phyloP scores from a whole-genome alignment of 2,329 filamentous ascomycete species.

The Ceratocystis papillata region DNA sequence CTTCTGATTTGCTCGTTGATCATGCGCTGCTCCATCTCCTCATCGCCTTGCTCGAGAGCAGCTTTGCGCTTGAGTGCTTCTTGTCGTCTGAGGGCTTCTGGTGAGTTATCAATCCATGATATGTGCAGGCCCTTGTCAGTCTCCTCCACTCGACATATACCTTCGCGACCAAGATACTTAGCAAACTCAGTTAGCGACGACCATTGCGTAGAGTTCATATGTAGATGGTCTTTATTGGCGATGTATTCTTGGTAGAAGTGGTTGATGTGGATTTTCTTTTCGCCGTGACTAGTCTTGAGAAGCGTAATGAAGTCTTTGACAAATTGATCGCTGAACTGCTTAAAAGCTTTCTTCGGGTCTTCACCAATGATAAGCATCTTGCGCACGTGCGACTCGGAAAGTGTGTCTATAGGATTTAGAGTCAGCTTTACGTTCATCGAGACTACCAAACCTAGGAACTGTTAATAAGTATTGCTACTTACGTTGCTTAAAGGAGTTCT shows the following conservation, averaged over 20 bases:
- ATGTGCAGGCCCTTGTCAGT: slow-evolving; percentile 76
- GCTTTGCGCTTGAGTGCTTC: slow-evolving; percentile 78
- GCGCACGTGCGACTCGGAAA: slow-evolving; percentile 78
- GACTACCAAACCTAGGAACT: not conserved
- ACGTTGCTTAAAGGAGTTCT: slow-evolving; percentile 26
- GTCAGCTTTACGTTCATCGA: not conserved
- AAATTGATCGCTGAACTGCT: slow-evolving; percentile 74
- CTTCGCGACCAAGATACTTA: slow-evolving; percentile 73
- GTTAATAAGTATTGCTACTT: not conserved
- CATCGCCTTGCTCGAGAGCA: slow-evolving; percentile 77
- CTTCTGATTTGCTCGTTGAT: slow-evolving; percentile 74
- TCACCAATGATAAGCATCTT: slow-evolving; percentile 81
- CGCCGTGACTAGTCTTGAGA: slow-evolving; percentile 73
- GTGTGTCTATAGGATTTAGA: slow-evolving; percentile 60
- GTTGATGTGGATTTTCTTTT: slow-evolving; percentile 82
- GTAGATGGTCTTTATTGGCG: slow-evolving; percentile 71
- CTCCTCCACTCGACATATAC: slow-evolving; percentile 83
- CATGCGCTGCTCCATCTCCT: slow-evolving; percentile 74
- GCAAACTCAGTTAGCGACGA: slow-evolving; percentile 79
- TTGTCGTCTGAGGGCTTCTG: slow-evolving; percentile 67
- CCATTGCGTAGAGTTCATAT: slow-evolving; percentile 93
- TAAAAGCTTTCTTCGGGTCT: slow-evolving; percentile 72
- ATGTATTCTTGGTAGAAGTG: slow-evolving; percentile 95
- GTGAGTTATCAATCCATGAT: slow-evolving; percentile 82
- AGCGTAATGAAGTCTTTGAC: slow-evolving; percentile 65